phyloP scores from a whole-genome alignment of 805 yeast species.

The Schwanniomyces sp. region DNA sequence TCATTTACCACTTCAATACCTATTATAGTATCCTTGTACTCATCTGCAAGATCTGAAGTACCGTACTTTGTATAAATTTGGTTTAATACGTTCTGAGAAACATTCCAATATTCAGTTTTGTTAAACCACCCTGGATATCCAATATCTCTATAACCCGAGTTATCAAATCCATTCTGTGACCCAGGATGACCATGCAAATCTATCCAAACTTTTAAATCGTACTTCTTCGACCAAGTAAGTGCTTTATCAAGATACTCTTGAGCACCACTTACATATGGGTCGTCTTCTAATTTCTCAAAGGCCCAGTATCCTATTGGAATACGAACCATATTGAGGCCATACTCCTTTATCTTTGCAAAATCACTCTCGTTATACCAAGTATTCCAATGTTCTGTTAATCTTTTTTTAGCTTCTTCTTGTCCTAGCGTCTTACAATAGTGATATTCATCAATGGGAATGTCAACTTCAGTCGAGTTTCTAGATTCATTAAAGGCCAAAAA shows the following conservation, averaged over 20 bases:
- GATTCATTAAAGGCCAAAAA: conserved; percentile 41
- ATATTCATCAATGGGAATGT: conserved; percentile 62
- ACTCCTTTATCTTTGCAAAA: conserved; percentile 46
- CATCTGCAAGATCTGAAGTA: conserved; percentile 16
- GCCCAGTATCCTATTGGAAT: conserved; percentile 87
- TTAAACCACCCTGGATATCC: conserved; percentile 38
- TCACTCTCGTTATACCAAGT: conserved; percentile 61
- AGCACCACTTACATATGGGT: conserved; percentile 70
- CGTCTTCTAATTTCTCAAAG: conserved; percentile 46
- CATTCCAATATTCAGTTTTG: conserved; percentile 21
- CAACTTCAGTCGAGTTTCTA: conserved; percentile 14
- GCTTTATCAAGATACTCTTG: conserved; percentile 63
- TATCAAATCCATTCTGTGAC: conserved; percentile 84
- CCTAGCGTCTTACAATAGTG: conserved; percentile 53
- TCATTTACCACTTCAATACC: conserved; percentile 44
- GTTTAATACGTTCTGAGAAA: conserved; percentile 33
- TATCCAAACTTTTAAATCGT: conserved; percentile 66
- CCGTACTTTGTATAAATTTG: conserved; percentile 37
- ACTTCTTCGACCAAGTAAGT: conserved; percentile 61
- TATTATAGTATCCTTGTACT: conserved; percentile 31
- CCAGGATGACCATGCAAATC: conserved; percentile 85
- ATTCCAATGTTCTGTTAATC: conserved; percentile 55
- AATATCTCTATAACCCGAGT: conserved; percentile 62
- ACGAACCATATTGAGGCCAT: conserved; percentile 68
- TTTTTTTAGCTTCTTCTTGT: conserved; percentile 35